phyloP scores from a whole-genome alignment of 768 basidiomycete genomes.

The Chalciporus piperatus region DNA sequence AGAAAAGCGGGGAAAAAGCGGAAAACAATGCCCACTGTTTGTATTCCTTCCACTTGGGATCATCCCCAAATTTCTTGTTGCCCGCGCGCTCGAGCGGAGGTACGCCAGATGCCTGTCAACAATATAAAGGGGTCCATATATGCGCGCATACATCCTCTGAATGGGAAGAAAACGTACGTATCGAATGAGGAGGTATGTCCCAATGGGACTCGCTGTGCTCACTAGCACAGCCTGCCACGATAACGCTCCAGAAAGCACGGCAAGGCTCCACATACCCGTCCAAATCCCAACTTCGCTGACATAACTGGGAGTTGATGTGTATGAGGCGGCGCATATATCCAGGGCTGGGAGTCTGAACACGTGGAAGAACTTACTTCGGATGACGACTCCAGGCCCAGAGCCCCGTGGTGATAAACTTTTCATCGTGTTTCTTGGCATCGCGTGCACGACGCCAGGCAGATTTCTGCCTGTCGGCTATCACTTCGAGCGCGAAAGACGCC shows the following conservation, averaged over 20 bases:
- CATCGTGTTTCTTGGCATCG: slow-evolving; percentile 61
- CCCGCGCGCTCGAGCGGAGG: slow-evolving; percentile 61
- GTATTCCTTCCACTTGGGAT: slow-evolving; percentile 57
- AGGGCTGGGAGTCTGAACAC: not conserved
- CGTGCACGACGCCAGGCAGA: slow-evolving; percentile 56
- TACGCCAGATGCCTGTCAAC: slow-evolving; percentile 57
- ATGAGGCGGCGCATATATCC: not conserved
- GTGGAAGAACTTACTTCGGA: slow-evolving; percentile 54
- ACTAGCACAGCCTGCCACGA: slow-evolving; percentile 30
- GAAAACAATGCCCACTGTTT: slow-evolving; percentile 41
- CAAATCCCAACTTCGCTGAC: slow-evolving; percentile 71
- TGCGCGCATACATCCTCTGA: not conserved
- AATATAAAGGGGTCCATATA: slow-evolving; percentile 1
- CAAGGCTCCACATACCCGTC: slow-evolving; percentile 62
- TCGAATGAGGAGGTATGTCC: slow-evolving; percentile 60
- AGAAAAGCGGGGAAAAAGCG: not conserved
- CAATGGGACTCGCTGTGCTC: slow-evolving; percentile 51
- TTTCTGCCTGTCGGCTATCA: slow-evolving; percentile 66
- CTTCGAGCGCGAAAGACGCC: slow-evolving; percentile 58
- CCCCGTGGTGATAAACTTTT: slow-evolving; percentile 66
- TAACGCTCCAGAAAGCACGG: slow-evolving; percentile 36
- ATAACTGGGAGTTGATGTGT: slow-evolving; percentile 44
- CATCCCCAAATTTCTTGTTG: slow-evolving; percentile 53
- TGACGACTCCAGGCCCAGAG: slow-evolving; percentile 68
- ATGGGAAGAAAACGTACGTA: slow-evolving; percentile 27